Percentiles rank a stretch among this genome's conserved stretches.
Conservation (phyloP, 345 rosid species). For the Angophora floribunda region DNA sequence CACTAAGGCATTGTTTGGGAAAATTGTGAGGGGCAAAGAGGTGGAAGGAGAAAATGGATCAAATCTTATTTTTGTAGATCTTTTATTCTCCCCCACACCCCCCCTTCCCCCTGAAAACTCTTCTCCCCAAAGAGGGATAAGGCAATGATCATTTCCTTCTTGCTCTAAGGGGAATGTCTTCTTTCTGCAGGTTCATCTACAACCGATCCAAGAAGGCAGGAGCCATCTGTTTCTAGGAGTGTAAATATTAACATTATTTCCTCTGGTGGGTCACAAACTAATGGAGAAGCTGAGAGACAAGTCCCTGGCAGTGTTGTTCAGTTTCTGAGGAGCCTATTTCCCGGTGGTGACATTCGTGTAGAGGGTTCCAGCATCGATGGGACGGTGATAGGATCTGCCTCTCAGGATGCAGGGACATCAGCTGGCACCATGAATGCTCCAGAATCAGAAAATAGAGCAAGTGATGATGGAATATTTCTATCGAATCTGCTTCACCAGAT, state of each 20-base stretch:
- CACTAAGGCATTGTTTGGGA: not conserved
- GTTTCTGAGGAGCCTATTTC: conserved; percentile 39
- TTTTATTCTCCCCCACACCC: no score
- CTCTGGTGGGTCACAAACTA: conserved; percentile 24
- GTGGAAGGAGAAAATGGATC: not conserved
- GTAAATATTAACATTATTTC: conserved; percentile 24
- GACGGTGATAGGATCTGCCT: conserved; percentile 12
- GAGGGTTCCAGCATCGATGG: conserved; percentile 27
- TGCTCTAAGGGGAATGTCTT: not conserved
- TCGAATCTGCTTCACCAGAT: conserved; percentile 60
- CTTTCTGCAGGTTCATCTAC: conserved; percentile 25
- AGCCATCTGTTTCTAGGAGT: conserved; percentile 20
- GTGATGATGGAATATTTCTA: conserved; percentile 49
- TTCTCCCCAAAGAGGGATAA: not conserved
- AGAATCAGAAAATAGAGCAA: conserved; percentile 24
- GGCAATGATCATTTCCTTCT: not conserved
- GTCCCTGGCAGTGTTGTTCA: conserved; percentile 33
- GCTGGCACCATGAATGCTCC: not conserved
- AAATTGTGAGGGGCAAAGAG: not conserved
- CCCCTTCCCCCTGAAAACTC: no score
- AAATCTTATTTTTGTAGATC: not conserved
- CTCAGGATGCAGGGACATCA: conserved; percentile 15
- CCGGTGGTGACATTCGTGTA: conserved; percentile 45
- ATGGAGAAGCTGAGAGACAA: conserved; percentile 38
- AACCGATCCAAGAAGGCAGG: conserved; percentile 24